Base-by-base conservation (phyloP, 768 basidiomycete species). In the Rossbeevera mucosa region DNA sequence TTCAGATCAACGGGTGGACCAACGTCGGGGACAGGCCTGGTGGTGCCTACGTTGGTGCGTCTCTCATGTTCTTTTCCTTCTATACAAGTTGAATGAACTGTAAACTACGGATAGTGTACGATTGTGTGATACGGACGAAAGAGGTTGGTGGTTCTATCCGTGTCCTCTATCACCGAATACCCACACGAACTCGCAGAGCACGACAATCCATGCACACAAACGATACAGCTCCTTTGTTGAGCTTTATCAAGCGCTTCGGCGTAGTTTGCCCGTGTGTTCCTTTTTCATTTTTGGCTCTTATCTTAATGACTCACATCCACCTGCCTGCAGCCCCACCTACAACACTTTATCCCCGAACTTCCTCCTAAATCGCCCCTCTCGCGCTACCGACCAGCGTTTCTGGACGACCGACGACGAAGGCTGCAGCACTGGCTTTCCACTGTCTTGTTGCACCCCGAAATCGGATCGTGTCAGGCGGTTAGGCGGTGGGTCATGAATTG, bases 321-420 rank as follows among this genome's bases (percentile, higher is more conserved):
- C 12, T 11, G 28, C 11, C 36, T 38, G 3, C 65, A 85, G 79
- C 67, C 65, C 8, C 69, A 74, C 41, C 72, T 76, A 42, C 73
- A 73, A 13, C 66, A 72, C 18, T 74, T 74, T 46, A 67, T 89
- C 14, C 86, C 86, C 2, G 44, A 71, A 2, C 75, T 89, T 4
- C 87, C 86, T 0, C 85, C 87, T 0, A 89, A 88, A 69, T 76
- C 80, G 0, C 80, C 86, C 0, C 71, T 88, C 0, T 76, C 85
- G 1, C 80, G 82, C 21, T 88, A 84, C 60, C 73, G 87, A 11
- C 78, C 82, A 0, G 79, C 77, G 0, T 88, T 89, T 66, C 77
- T 88, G 3, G 85, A 88, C 45, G 74, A 74, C 12, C 74, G 86
- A 11, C 73, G 85, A 7, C 74, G 78, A 30, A 73, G 74, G 12